phyloP scores from a whole-genome alignment of 2,329 filamentous ascomycete genomes.

The Zasmidium cellare region DNA sequence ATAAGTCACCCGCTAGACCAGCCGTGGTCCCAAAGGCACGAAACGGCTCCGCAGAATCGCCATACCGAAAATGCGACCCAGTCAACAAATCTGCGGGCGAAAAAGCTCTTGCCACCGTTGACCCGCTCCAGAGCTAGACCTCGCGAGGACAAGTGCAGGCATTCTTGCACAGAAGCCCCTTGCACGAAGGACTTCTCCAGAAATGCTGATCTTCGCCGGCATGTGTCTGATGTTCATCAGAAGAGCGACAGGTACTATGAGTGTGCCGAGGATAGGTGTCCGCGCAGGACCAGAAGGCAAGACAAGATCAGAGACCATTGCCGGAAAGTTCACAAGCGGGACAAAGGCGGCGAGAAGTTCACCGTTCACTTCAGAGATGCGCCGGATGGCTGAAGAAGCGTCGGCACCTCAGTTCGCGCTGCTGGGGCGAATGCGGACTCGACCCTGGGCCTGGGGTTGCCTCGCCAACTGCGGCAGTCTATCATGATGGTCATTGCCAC shows the following conservation, averaged over 20 bases:
- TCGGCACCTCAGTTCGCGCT: too few relatives aligned
- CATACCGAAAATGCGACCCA: too few relatives aligned
- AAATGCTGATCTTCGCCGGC: not conserved
- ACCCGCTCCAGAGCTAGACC: not conserved
- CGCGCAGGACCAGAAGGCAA: not conserved
- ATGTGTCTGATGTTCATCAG: not conserved
- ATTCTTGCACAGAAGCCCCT: not conserved
- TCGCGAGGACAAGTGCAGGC: not conserved
- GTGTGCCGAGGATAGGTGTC: not conserved
- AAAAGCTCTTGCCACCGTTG: not conserved
- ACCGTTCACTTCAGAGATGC: not conserved
- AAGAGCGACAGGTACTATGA: not conserved
- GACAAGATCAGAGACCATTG: slow-evolving; percentile 1
- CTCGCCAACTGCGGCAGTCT: too few relatives aligned
- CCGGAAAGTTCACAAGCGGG: not conserved
- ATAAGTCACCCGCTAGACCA: not conserved
- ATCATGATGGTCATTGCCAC: too few relatives aligned
- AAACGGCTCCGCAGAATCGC: too few relatives aligned
- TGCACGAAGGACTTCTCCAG: not conserved
- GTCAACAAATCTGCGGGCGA: too few relatives aligned
- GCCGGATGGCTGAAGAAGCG: not conserved
- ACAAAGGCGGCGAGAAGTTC: not conserved
- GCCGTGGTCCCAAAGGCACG: not conserved
- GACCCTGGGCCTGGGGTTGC: too few relatives aligned
- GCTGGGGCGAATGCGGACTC: too few relatives aligned